Conservation (phyloP, 208 protist genomes). For the Trypanosoma scelopori region DNA sequence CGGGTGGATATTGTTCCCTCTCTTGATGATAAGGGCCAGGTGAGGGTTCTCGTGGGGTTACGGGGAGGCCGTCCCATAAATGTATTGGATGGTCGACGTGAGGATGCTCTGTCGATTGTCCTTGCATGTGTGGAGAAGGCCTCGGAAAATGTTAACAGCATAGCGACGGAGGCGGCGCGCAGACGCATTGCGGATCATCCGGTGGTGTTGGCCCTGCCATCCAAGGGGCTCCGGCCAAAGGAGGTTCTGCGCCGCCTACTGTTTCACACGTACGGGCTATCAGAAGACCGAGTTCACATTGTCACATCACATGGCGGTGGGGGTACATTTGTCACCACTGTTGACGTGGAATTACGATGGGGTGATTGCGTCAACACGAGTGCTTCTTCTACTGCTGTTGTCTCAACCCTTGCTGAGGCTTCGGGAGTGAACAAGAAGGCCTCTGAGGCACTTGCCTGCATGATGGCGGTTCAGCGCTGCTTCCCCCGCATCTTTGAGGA, state of each 20-base stretch:
- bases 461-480: conserved; percentile 44
- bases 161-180: conserved; percentile 26
- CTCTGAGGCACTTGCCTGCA: conserved; percentile 36
- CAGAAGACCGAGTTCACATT: conserved; percentile 35
- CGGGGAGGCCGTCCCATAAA: conserved; percentile 6
- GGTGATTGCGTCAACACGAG: not conserved
- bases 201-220: conserved; percentile 55
- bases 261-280: conserved; percentile 56
- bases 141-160: conserved; percentile 28
- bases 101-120: conserved; percentile 31
- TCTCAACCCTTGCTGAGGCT: conserved; percentile 31
- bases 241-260: conserved; percentile 51
- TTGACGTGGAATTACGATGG: conserved; percentile 24
- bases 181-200: conserved; percentile 31
- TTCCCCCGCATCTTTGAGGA: conserved; percentile 65
- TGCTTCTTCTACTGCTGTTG: not conserved
- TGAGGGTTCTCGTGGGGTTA: conserved; percentile 13
- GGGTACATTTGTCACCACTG: conserved; percentile 31
- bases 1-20: conserved; percentile 11
- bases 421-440: conserved; percentile 37
- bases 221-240: conserved; percentile 41
- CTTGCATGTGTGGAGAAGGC: conserved; percentile 34
- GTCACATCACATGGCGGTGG: conserved; percentile 6
- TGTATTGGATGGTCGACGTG: conserved; percentile 13
- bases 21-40: conserved; percentile 16